Evolutionary conservation across 805 yeast species (phyloP).

Genomic region (Ogataea paraovalis): DNA sequence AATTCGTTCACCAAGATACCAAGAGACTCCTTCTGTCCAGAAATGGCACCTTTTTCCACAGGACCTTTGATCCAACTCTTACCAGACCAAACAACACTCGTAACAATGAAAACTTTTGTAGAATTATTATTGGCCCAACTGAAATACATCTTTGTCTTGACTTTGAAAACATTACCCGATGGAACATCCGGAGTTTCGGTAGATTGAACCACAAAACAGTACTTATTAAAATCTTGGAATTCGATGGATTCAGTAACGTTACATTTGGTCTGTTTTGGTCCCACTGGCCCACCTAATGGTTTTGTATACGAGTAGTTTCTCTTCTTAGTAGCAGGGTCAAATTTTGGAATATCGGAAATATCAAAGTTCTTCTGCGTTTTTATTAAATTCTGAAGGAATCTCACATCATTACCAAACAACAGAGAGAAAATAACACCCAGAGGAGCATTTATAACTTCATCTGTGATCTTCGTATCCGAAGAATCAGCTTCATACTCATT

Average conservation of each 20-base stretch:
- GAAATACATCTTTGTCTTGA: conserved; percentile 52
- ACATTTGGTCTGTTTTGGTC: conserved; percentile 74
- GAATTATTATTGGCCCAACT: conserved; percentile 60
- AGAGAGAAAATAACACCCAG: conserved; percentile 55
- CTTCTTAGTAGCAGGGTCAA: conserved; percentile 26
- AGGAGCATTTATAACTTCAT: conserved; percentile 56
- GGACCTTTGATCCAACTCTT: conserved; percentile 77
- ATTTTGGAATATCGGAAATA: conserved; percentile 45
- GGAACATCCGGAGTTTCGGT: conserved; percentile 83
- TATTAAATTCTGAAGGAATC: conserved; percentile 41
- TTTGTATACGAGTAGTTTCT: conserved; percentile 57
- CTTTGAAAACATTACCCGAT: conserved; percentile 64
- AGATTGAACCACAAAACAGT: conserved; percentile 47
- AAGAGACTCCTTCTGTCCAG: conserved; percentile 65
- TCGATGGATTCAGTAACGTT: conserved; percentile 57
- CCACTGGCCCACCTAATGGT: conserved; percentile 62
- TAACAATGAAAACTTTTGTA: conserved; percentile 51
- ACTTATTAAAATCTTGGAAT: conserved; percentile 43
- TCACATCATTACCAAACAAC: conserved; percentile 59
- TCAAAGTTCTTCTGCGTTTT: conserved; percentile 63
- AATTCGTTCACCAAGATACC: conserved; percentile 45
- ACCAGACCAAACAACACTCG: conserved; percentile 65
- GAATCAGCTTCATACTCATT: conserved; percentile 39
- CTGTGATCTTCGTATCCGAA: conserved; percentile 53
- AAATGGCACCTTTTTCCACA: conserved; percentile 68